Percentiles rank a stretch among this genome's conserved stretches.
These are phyloP conservation scores for Lactarius akahatsu DNA, from an alignment of 768 basidiomycete species.

Conservation along the genomic window DNA sequence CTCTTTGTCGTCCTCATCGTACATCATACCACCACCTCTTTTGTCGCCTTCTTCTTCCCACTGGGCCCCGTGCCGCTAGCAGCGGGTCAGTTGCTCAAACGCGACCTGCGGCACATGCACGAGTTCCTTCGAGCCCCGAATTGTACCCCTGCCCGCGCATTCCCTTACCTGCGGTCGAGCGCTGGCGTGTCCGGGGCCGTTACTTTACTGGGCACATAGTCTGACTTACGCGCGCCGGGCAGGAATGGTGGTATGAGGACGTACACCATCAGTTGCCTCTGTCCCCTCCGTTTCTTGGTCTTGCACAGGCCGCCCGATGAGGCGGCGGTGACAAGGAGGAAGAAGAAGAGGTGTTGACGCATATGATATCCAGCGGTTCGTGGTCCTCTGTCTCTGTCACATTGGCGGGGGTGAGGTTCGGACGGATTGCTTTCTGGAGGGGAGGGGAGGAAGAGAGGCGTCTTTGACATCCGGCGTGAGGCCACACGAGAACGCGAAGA, in stretches of 20 bases:
- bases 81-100: neutral
- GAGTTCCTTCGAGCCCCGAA: conserved; percentile 1
- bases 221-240: neutral
- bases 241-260: neutral
- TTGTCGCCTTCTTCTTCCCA: too few species aligned
- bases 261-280: neutral
- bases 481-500: neutral
- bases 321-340: neutral
- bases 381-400: neutral
- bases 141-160: conserved; percentile 19
- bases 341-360: neutral
- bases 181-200: neutral
- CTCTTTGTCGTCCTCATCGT: too few species aligned
- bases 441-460: conserved; percentile 17
- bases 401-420: neutral
- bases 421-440: neutral
- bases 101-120: conserved; percentile 2
- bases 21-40: too few species aligned
- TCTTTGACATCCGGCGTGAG: neutral
- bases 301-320: neutral
- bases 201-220: neutral
- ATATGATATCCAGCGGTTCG: conserved; percentile 11
- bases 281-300: conserved; percentile 1
- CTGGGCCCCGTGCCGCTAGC: neutral
- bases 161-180: neutral